phyloP scores from a whole-genome alignment of 139 green algal species.

The Closterium sp. region DNA sequence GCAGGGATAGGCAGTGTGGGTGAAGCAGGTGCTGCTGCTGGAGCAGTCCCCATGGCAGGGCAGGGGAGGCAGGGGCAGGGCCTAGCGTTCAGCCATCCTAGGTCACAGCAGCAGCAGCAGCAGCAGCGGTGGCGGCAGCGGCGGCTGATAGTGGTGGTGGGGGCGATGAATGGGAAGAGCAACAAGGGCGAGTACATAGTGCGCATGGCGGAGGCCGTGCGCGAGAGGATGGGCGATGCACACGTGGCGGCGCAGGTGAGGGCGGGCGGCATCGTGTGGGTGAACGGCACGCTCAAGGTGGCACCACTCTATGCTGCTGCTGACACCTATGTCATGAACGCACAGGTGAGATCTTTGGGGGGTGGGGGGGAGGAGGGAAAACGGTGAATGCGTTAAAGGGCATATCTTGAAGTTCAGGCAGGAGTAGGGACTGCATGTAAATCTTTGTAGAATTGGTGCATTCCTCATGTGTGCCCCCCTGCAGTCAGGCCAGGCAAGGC shows the following conservation, averaged over 20 bases:
- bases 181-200: constrained; percentile 40
- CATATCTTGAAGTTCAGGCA: too few relatives aligned
- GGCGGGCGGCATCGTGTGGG: constrained; percentile 27
- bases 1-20: too few relatives aligned
- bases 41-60: too few relatives aligned
- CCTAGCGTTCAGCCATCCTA: too few relatives aligned
- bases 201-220: background rate
- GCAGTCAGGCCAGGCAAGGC: too few relatives aligned
- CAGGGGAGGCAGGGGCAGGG: too few relatives aligned
- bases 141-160: constrained; percentile 26
- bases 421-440: too few relatives aligned
- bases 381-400: too few relatives aligned
- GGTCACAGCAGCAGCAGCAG: too few relatives aligned
- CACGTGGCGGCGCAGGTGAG: background rate
- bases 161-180: constrained; percentile 37
- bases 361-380: background rate
- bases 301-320: constrained; percentile 26
- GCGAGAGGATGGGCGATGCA: background rate
- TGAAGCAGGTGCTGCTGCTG: too few relatives aligned
- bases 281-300: constrained; percentile 23
- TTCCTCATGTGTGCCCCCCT: too few relatives aligned
- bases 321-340: constrained; percentile 44
- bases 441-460: too few relatives aligned
- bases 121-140: background rate
- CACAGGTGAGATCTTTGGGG: constrained; percentile 6